A percentile compares a stretch with the other conserved stretches of the same genome.
Conservation (phyloP, 2,329 filamentous ascomycete species). For the Diaporthe destruens region DNA sequence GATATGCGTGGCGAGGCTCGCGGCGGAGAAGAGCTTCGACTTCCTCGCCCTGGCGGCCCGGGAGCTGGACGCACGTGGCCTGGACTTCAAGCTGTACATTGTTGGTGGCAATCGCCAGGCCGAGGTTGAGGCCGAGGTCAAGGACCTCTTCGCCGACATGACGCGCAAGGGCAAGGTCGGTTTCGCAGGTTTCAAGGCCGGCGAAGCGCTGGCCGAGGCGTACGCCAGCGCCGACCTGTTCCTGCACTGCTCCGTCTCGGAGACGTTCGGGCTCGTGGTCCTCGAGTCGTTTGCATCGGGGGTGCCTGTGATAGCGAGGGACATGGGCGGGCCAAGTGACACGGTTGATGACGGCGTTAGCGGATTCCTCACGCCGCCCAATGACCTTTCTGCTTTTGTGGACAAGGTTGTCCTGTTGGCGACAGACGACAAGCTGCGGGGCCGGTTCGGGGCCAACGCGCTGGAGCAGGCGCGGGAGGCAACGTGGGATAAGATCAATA, state of each 20-base stretch:
- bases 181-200: constrained; percentile 76
- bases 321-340: constrained; percentile 77
- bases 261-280: constrained; percentile 79
- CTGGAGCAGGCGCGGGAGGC: constrained; percentile 70
- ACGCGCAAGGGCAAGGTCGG: constrained; percentile 64
- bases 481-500: constrained; percentile 80
- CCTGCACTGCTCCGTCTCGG: constrained; percentile 77
- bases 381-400: constrained; percentile 72
- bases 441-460: constrained; percentile 60
- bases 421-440: constrained; percentile 57
- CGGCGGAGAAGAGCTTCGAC: constrained; percentile 78
- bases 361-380: constrained; percentile 71
- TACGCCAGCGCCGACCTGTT: constrained; percentile 79
- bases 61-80: constrained; percentile 65
- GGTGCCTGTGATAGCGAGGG: constrained; percentile 75
- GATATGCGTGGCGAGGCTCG: constrained; percentile 74
- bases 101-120: constrained; percentile 77
- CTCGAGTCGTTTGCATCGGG: constrained; percentile 79
- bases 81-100: constrained; percentile 74
- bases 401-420: constrained; percentile 63
- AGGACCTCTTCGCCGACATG: constrained; percentile 68
- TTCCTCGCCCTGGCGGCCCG: constrained; percentile 71
- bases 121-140: constrained; percentile 71
- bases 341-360: constrained; percentile 71
- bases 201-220: constrained; percentile 71